Base-by-base conservation (phyloP, 176 grass and related monocot species). In the Ananas comosus region DNA sequence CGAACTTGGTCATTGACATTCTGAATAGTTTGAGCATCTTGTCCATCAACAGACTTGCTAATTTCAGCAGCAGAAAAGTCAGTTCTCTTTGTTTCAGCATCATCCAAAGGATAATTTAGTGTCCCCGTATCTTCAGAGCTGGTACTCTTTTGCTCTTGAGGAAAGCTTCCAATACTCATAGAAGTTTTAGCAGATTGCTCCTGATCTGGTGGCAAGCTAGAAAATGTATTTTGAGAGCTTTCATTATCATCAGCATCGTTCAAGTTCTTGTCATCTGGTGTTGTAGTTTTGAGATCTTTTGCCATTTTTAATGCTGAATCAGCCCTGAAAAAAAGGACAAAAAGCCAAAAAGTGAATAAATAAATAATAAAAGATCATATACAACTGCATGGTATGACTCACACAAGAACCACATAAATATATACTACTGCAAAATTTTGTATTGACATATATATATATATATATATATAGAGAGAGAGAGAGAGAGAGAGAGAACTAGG, bases 221-320 rank as follows among this genome's bases (percentile, higher is more conserved):
- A 88, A 74, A 99, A 93, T 1, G 85, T 83, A 79, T 93, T 84
- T 77, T 93, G 86, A 63, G 67, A 86, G 83, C 75, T 90, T 73
- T 65, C 72, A 70, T 86, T 81, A 58, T 90, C 86, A 83, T 91
- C 89, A 12, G 48, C 53, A 68, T 88, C 78, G 82, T 91, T 79
- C 27, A 72, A 68, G 66, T 54, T 82, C 76, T 88, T 99, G 54
- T 82, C 87, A 72, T 91, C 87, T 81, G 82, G 72, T 84, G 78
- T 72, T 68, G 71, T 51, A 50, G 78, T 67, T 67, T 87, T 79
- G 29, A 99, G 90, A 83, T 99, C 82, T 79, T 91, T 99, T 54
- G 90, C 85, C 90, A 91, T 99, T 72, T 82, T 88, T 57, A 99
- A 72, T 13, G 95, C 95, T 82, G 80, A 99, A 75, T 94, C 87